These are phyloP conservation scores for Volvariella surrecta DNA, from an alignment of 1,284 basidiomycete species.

Conservation along the genomic window DNA sequence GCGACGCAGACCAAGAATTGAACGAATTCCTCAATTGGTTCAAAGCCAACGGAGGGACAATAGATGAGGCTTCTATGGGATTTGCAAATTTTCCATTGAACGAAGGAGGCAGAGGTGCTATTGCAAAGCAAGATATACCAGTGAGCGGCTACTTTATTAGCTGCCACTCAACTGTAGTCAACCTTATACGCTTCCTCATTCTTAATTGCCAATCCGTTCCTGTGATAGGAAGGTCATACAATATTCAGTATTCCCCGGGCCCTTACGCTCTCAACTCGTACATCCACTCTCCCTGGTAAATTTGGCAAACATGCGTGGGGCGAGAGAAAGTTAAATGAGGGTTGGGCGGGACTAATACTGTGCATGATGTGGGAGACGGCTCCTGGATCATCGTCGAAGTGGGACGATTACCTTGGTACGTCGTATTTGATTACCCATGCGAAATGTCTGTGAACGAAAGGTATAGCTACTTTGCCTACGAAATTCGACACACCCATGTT, in stretches of 20 bases:
- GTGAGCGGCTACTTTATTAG: conserved; percentile 30
- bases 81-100: conserved; percentile 42
- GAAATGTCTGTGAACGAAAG: neutral
- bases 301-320: conserved; percentile 61
- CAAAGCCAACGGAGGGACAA: conserved; percentile 26
- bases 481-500: conserved; percentile 93
- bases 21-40: conserved; percentile 34
- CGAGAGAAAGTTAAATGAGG: conserved; percentile 45
- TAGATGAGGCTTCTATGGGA: conserved; percentile 36
- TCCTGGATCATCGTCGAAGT: conserved; percentile 46
- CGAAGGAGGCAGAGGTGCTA: conserved; percentile 58
- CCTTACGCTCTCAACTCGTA: conserved; percentile 74
- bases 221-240: conserved; percentile 52
- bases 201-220: conserved; percentile 4
- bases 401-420: conserved; percentile 66
- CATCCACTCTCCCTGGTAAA: conserved; percentile 53
- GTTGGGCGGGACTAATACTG: conserved; percentile 86
- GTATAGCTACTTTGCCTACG: conserved; percentile 55
- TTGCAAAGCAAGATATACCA: conserved; percentile 65
- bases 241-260: conserved; percentile 81
- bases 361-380: conserved; percentile 94
- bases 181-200: neutral
- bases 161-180: neutral
- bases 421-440: conserved; percentile 9
- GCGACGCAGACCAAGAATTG: conserved; percentile 11